Evolutionary conservation across 2,329 filamentous ascomycete genomes (phyloP), one percentile per base, ranked within the genome.

Genomic region (Sordariomycetes sp.): DNA sequence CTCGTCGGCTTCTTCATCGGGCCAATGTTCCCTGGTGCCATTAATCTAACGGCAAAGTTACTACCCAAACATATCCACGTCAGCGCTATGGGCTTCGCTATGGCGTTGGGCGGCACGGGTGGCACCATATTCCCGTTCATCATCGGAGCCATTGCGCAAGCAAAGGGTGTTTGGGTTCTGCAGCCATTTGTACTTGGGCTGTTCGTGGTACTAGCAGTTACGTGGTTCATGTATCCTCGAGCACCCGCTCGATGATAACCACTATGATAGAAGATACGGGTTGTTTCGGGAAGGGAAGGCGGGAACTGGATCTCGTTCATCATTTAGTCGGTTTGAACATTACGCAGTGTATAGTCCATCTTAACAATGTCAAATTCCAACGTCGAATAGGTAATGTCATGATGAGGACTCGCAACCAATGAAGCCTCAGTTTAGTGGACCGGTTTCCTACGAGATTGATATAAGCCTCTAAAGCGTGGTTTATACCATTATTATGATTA

Each of bases 1-100:
- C 69, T 90, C 0, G 76, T 89, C 32, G 87, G 87, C 0, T 87
- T 90, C 72, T 88, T 90, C 63, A 72, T 90, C 0, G 87, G 87
- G 0, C 87, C 87, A 0, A 69, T 90, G 59, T 90, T 90, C 65
- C 86, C 87, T 0, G 84, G 84, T 1, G 85, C 80, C 0, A 76
- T 90, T 10, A 82, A 88, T n/a, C 78, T 84, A 1, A 80, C 82
- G 4, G 86, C 85, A 0, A 89, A 87, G 61, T 72, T 90, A 2
- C 74, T 91, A 0, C 87, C 87, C 0, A 77, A 77, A 52, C 77
- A 85, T 58, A 72, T 89, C 3, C 87, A 90, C 62, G 86, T 90
- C 7, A 80, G 78, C 6, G 80, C 82, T 0, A 87, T 91, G 59
- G 87, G 87, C 0, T 90, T 90, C 60, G 84, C 83, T 0, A 82